phyloP scores from a whole-genome alignment of 2,329 filamentous ascomycete species.

The Lachnellula willkommii region DNA sequence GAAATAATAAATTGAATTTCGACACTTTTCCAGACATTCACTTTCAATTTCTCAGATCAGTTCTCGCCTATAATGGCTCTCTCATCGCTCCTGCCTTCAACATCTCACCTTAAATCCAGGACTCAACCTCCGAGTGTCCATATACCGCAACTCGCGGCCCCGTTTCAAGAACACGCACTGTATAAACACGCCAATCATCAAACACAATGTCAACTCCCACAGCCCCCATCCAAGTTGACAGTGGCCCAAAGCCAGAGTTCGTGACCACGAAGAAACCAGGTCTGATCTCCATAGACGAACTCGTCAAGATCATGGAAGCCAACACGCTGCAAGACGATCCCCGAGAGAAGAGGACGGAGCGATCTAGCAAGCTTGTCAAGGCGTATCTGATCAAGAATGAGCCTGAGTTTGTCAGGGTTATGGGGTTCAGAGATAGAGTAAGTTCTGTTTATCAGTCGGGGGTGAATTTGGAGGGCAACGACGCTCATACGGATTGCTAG shows the following conservation, averaged over 20 bases:
- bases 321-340: constrained; percentile 2
- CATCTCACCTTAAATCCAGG: neutral
- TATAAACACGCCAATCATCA: neutral
- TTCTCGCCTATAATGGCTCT: neutral
- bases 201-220: neutral
- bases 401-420: constrained; percentile 15
- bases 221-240: neutral
- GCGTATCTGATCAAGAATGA: constrained; percentile 16
- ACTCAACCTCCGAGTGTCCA: neutral
- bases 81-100: neutral
- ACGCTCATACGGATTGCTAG: constrained; percentile 1
- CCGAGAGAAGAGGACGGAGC: neutral
- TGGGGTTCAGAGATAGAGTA: constrained; percentile 17
- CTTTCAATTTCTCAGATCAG: neutral
- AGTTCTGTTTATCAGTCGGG: neutral
- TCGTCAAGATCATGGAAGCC: constrained; percentile 2
- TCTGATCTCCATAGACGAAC: constrained; percentile 2
- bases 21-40: neutral
- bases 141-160: neutral
- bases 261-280: neutral
- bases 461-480: too few species aligned
- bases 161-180: neutral
- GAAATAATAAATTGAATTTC: too few species aligned
- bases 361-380: constrained; percentile 12
- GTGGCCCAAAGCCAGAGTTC: neutral